Base-by-base conservation (phyloP, 106 monocot genomes). In the Dendrobium officinale region DNA sequence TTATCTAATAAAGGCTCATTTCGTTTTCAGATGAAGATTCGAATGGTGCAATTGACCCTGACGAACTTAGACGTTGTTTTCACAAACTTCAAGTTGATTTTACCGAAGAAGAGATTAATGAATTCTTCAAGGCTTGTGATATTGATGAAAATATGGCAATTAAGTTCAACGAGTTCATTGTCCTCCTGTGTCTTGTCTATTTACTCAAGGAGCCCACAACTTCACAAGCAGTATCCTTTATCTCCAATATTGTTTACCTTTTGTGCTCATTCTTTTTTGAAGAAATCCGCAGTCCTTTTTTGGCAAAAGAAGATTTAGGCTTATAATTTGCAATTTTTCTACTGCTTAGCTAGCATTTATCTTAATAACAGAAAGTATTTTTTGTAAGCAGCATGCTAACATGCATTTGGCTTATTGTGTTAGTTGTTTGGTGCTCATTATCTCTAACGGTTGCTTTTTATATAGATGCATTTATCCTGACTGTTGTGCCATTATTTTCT, bases 101-200 rank as follows among this genome's bases (percentile, higher is more conserved):
- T 82, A 79, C 87, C 13, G 92, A 97, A 26, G 92, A 92, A 67
- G 97, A 97, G 79, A 88, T 91, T 9, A 78, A 56, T 20, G 97
- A 92, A 80, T 85, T 97, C 55, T 97, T 97, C 85, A 85, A 89
- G 77, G 92, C 92, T 9, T 97, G 97, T 73, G 97, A 93, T 58
- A 90, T 94, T 31, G 81, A 88, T 83, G 94, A 94, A 78, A 78
- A 81, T 31, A 88, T 90, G 93, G 94, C 87, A 51, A 91, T 97
- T 68, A 94, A 92, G 73, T 97, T 97, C 82, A 97, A 97, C 80
- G 97, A 97, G 82, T 97, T 97, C 55, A 88, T 97, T 82, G 97
- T 97, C 80, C 89, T 97, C 76, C 87, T 94, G 73, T 94, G 97
- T 83, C 90, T 97, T 45, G 93, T 97, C 16, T 91, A 94, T 89